Evolutionary conservation across 208 protist species (phyloP).

Genomic region (Leishmania tarentolae): DNA sequence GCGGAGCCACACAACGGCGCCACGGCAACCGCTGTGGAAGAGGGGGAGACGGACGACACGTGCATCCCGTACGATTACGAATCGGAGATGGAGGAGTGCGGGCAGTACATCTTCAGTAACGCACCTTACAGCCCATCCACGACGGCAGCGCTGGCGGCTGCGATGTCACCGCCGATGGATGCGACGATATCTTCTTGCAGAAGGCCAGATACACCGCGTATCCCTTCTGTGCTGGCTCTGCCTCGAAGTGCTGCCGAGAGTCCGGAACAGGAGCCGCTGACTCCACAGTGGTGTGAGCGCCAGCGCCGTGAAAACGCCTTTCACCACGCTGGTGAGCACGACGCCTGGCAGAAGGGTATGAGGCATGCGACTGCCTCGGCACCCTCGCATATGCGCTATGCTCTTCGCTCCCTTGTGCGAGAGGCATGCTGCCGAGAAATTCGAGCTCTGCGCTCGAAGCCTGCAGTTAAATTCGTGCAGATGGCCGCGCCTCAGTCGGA

Average conservation of each 20-base stretch:
- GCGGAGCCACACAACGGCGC: neutral
- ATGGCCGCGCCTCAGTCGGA: constrained; percentile 21
- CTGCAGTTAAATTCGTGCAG: constrained; percentile 25
- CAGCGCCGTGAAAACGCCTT: constrained; percentile 22
- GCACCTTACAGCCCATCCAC: constrained; percentile 35
- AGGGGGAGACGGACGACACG: constrained; percentile 8
- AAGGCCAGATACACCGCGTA: constrained; percentile 17
- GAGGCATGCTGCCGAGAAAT: constrained; percentile 46
- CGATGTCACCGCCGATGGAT: constrained; percentile 4
- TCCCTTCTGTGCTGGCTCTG: constrained; percentile 2
- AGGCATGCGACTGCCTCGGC: constrained; percentile 8
- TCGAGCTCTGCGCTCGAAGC: constrained; percentile 29
- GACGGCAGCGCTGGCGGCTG: constrained; percentile 20
- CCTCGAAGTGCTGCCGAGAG: neutral
- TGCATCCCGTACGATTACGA: constrained; percentile 59
- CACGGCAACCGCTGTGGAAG: neutral
- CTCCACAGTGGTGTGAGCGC: constrained; percentile 23
- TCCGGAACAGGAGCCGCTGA: constrained; percentile 6
- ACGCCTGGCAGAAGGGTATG: constrained; percentile 36
- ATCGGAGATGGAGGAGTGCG: constrained; percentile 61
- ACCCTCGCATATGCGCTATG: constrained; percentile 36
- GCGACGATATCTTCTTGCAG: neutral
- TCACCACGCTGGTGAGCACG: constrained; percentile 27
- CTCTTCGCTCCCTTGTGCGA: constrained; percentile 36
- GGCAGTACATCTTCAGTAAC: constrained; percentile 58